Base-by-base conservation (phyloP, 2,329 filamentous ascomycete genomes). In the Onygenales sp. region DNA sequence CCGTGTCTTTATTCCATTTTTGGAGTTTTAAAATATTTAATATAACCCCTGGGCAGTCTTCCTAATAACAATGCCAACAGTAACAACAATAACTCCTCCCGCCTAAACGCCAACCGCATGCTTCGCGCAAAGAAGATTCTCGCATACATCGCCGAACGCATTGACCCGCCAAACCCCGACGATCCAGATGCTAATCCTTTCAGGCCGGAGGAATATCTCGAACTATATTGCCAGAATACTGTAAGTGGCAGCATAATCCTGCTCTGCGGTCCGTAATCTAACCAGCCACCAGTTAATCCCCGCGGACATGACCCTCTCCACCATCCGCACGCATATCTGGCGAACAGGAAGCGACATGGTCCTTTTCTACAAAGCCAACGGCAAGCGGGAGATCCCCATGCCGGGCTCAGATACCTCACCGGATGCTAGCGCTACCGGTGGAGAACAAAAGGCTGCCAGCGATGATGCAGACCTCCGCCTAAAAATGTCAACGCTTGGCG, bases 91-190 rank as follows among this genome's bases (percentile, higher is more conserved):
- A 81, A 85, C 51, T 95, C 92, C 68, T 92, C 91, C 60, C 85
- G 93, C 27, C 78, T 98, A 50, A 98, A 97, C 67, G 93, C 93
- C 9, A 98, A 97, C 66, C 83, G 92, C 53, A 97, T 98, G 93
- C 78, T 98, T 50, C 82, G 93, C 46, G 89, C 94, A 3, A 92
- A 89, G 73, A 98, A 98, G 76, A 93, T 98, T 21, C 73, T 97
- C 54, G 83, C 84, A 0, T 98, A 98, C 63, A 83, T 98, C 14
- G 89, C 90, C 1, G 93, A 98, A 70, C 81, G 91, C 52, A 92
- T 98, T 54, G 92, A 97, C 61, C 78, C 82, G 7, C 78, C 77
- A 3, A 69, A 78, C n/a, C 74, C 79, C 0, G 77, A 83, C 49
- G 78, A 83, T 51, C 73, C 77, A 3, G 80, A 84, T 49, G 56